Percentiles rank a stretch among this genome's conserved stretches.
Evolutionary conservation across 78 protist species (phyloP).

Genomic region (Capsaspora owczarzaki): DNA sequence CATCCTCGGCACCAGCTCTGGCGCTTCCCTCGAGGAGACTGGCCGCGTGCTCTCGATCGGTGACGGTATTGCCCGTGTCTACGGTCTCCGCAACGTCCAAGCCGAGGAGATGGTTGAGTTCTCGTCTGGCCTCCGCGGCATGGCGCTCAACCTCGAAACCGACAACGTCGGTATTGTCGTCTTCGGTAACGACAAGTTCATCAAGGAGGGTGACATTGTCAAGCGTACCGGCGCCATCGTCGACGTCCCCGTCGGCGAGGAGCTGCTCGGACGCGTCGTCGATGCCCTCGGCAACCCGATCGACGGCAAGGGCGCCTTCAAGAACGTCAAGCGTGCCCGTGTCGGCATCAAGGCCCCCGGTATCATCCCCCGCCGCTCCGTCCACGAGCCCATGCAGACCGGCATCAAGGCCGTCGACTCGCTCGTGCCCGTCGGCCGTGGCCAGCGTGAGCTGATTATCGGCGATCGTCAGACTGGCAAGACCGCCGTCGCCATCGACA

Average conservation of each 20-base stretch:
- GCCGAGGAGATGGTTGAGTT: conserved; percentile 73
- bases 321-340: conserved; percentile 33
- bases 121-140: conserved; percentile 43
- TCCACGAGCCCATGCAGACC: conserved; percentile 70
- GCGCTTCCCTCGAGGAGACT: conserved; percentile 31
- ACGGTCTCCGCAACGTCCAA: conserved; percentile 48
- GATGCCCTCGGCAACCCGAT: conserved; percentile 60
- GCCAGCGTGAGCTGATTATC: conserved; percentile 76
- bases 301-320: conserved; percentile 41
- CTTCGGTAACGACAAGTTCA: conserved; percentile 55
- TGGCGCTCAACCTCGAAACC: conserved; percentile 68
- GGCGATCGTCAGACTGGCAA: conserved; percentile 80
- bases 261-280: conserved; percentile 59
- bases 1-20: not conserved
- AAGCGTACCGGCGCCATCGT: conserved; percentile 69
- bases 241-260: conserved; percentile 55
- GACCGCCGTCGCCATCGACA: conserved; percentile 65
- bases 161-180: conserved; percentile 67
- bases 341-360: conserved; percentile 71
- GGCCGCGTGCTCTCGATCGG: conserved; percentile 59
- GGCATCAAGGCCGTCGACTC: conserved; percentile 73
- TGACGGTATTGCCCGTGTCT: conserved; percentile 62
- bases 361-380: conserved; percentile 61
- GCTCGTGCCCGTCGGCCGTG: conserved; percentile 77
- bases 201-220: conserved; percentile 61